A percentile compares a stretch with the other conserved stretches of the same genome.
These are phyloP conservation scores for Eucalyptus tenuipes DNA, from an alignment of 345 rosid genomes.

Conservation along the genomic window DNA sequence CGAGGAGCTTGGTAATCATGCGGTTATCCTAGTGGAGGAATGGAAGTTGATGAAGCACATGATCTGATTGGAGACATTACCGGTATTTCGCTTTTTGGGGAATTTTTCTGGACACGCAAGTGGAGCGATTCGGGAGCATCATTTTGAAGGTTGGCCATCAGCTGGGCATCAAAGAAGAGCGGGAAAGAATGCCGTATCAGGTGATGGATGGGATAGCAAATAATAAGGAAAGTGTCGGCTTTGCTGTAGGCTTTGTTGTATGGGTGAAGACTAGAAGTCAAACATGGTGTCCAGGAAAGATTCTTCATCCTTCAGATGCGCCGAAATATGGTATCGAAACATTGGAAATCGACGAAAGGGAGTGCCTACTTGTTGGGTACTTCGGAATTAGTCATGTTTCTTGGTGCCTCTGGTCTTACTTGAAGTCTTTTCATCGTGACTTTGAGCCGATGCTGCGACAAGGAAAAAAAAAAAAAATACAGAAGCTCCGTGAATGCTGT, in stretches of 20 bases:
- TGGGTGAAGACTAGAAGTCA: slow-evolving; percentile 52
- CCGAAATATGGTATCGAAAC: slow-evolving; percentile 1
- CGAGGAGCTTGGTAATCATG: not conserved
- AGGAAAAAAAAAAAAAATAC: slow-evolving; percentile 7
- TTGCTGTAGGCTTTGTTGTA: slow-evolving; percentile 53
- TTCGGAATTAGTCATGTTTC: slow-evolving; percentile 33
- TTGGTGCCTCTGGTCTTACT: slow-evolving; percentile 40
- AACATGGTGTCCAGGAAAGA: slow-evolving; percentile 88
- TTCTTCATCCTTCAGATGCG: slow-evolving; percentile 26
- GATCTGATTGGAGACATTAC: slow-evolving; percentile 2
- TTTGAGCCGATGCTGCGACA: slow-evolving; percentile 21
- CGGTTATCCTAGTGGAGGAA: not conserved
- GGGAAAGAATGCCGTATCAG: not conserved
- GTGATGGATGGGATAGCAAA: not conserved
- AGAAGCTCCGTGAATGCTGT: slow-evolving; percentile 39
- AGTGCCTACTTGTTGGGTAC: slow-evolving; percentile 31
- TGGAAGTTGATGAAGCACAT: slow-evolving; percentile 5
- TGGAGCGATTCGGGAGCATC: no score
- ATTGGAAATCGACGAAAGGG: not conserved
- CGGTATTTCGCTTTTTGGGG: slow-evolving; percentile 31
- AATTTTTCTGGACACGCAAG: slow-evolving; percentile 28
- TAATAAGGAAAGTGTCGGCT: slow-evolving; percentile 2
- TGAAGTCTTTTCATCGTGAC: slow-evolving; percentile 47
- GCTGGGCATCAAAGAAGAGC: no score
- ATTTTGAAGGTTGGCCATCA: no score